Conservation (phyloP, 441 rosid species). For the Brassica hybrid region DNA sequence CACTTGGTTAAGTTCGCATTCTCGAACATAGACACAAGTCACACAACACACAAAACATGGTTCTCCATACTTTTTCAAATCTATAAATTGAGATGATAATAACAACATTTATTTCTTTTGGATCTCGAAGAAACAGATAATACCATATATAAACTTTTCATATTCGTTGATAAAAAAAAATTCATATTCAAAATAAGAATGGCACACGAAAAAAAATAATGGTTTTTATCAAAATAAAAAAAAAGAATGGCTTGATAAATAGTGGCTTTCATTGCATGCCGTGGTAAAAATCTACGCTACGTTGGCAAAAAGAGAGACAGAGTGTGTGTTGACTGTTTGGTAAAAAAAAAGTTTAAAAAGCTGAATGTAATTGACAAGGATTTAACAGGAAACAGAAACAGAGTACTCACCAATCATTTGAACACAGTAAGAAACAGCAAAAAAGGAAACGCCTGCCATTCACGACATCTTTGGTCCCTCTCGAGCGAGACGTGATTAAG, state of each 20-base stretch:
- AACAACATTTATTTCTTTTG: neutral
- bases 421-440: slow-evolving; percentile 12
- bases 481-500: neutral
- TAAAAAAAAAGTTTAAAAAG: slow-evolving; percentile 24
- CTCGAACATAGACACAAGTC: slow-evolving; percentile 1
- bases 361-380: slow-evolving; percentile 22
- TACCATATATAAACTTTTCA: neutral
- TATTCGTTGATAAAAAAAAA: too few species aligned
- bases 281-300: neutral
- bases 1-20: slow-evolving; percentile 19
- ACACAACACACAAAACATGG: neutral
- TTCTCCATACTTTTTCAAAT: slow-evolving; percentile 1
- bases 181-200: neutral
- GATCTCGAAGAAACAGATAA: slow-evolving; percentile 1
- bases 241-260: neutral
- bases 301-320: neutral
- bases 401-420: slow-evolving; percentile 42
- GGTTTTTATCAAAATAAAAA: neutral
- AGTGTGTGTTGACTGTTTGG: slow-evolving; percentile 1
- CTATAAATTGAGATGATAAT: neutral
- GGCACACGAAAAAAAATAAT: neutral
- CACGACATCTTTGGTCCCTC: slow-evolving; percentile 40
- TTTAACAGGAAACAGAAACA: slow-evolving; percentile 1
- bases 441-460: slow-evolving; percentile 36
- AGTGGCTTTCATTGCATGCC: slow-evolving; percentile 1